Evolutionary conservation across 2,329 filamentous ascomycete genomes (phyloP).

Genomic region (Ascomycota sp.): DNA sequence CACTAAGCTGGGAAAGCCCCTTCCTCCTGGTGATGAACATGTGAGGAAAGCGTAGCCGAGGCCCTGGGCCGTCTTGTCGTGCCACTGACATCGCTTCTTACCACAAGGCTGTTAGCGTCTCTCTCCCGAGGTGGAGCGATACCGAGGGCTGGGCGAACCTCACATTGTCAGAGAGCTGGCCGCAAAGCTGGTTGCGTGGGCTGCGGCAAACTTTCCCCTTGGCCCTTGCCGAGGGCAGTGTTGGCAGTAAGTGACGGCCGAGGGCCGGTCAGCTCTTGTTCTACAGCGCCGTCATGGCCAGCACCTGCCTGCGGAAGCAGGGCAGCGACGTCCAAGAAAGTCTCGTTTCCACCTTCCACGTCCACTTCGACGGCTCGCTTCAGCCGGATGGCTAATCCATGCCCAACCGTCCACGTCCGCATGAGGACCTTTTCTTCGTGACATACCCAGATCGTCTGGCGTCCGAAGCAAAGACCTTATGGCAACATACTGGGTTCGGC

Average conservation of each 20-base stretch:
- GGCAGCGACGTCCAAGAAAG: not conserved
- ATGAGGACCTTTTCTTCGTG: constrained; percentile 4
- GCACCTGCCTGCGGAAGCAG: constrained; percentile 2
- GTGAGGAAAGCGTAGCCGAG: constrained; percentile 3
- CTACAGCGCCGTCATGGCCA: constrained; percentile 3
- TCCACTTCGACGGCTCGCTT: constrained; percentile 4
- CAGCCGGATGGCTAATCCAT: not conserved
- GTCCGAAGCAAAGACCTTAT: constrained; percentile 9
- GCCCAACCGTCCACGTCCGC: not conserved
- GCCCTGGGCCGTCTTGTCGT: not conserved
- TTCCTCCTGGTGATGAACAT: constrained; percentile 9
- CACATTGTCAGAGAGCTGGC: constrained; percentile 6
- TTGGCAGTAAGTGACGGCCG: not conserved
- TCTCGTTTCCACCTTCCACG: not conserved
- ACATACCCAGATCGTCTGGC: constrained; percentile 4
- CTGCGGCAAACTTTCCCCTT: not conserved
- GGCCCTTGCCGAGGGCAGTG: not conserved
- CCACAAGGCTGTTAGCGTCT: constrained; percentile 11
- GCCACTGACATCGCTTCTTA: not conserved
- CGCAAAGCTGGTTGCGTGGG: constrained; percentile 5
- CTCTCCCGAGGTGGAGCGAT: constrained; percentile 11
- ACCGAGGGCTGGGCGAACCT: constrained; percentile 7
- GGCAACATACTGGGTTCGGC: constrained; percentile 11
- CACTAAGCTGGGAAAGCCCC: constrained; percentile 5
- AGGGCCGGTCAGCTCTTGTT: constrained; percentile 3